These are phyloP conservation scores for Botryotinia convoluta DNA, from an alignment of 2,329 filamentous ascomycete species.

Conservation along the genomic window DNA sequence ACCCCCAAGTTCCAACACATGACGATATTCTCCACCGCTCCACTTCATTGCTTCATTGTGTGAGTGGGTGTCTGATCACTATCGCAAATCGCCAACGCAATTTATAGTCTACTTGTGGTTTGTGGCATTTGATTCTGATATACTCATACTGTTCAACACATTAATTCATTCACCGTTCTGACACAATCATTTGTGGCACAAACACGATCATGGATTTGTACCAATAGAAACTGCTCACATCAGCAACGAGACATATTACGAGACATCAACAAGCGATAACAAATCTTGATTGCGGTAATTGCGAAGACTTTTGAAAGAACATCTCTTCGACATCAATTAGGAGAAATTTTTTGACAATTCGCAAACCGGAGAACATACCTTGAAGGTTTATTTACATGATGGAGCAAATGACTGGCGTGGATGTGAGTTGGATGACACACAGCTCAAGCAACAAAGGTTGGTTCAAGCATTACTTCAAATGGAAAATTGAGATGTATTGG, in stretches of 20 bases:
- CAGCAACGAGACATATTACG: conserved; percentile 16
- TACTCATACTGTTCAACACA: not conserved
- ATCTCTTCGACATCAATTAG: not conserved
- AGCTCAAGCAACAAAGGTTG: conserved; percentile 35
- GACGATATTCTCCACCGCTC: conserved; percentile 12
- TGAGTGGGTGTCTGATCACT: not conserved
- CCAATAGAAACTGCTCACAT: conserved; percentile 19
- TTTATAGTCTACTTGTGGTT: not conserved
- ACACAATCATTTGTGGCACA: conserved; percentile 20
- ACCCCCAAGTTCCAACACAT: not conserved
- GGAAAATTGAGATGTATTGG: conserved; percentile 30
- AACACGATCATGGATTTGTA: conserved; percentile 17
- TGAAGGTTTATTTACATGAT: conserved; percentile 26
- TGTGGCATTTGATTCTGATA: not conserved
- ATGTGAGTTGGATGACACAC: conserved; percentile 39
- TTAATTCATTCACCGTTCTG: not conserved
- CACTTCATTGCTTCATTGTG: conserved; percentile 5
- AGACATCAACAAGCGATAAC: conserved; percentile 1
- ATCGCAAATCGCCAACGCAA: not conserved
- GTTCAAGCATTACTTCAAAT: conserved; percentile 24
- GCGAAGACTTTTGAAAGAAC: not conserved
- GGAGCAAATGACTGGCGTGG: conserved; percentile 39
- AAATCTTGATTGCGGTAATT: conserved; percentile 9
- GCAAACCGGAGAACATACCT: not conserved
- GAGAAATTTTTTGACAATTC: not conserved